Evolutionary conservation across 345 rosid genomes (phyloP), one percentile per base, ranked within the genome.

Genomic region (Clausena lansium): DNA sequence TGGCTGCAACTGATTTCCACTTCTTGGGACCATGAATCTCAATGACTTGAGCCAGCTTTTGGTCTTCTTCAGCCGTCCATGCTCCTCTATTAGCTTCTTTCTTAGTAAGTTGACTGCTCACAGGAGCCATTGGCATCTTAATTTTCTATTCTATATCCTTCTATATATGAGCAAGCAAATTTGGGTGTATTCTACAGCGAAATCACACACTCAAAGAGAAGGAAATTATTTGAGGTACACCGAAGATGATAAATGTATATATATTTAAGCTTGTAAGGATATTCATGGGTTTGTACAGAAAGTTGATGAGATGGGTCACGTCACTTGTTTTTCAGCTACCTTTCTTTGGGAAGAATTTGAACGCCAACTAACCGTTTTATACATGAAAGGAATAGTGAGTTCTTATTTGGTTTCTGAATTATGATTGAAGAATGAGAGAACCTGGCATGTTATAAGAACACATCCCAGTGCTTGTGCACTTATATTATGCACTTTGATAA

Each of bases 51-150:
- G 89, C 86, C 58, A 89, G 74, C 65, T 78, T 87, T 50, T 50
- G 77, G 78, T 89, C 89, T 77, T 89, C 92, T 71, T 87, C 87
- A 36, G 84, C 76, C 2, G 89, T 87, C 92, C 90, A 89, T 13
- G 82, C 83, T 67, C 86, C 89, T 84, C 82, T 82, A 63, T 78
- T 85, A 20, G 77, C 82, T 75, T 81, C 89, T 82, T 74, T 85
- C 83, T 75, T 82, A 19, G 28, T 69, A 81, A 55, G 74, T 10
- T 67, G 78, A 15, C 76, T 54, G 60, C 62, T 75, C 39, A 27
- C 22, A 11, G 80, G 74, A 71, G 83, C 84, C 88, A 73, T 70
- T 35, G 74, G 74, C 78, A 78, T 78, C 57, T 79, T 71, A 27
- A 62, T 45, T 45, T 45, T 45, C 50, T 11, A 45, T 3, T 10